Percentiles rank a stretch among this genome's conserved stretches.
Evolutionary conservation across 352 stramenopile genomes (phyloP).

Genomic region (Globisporangium cystogenes): DNA sequence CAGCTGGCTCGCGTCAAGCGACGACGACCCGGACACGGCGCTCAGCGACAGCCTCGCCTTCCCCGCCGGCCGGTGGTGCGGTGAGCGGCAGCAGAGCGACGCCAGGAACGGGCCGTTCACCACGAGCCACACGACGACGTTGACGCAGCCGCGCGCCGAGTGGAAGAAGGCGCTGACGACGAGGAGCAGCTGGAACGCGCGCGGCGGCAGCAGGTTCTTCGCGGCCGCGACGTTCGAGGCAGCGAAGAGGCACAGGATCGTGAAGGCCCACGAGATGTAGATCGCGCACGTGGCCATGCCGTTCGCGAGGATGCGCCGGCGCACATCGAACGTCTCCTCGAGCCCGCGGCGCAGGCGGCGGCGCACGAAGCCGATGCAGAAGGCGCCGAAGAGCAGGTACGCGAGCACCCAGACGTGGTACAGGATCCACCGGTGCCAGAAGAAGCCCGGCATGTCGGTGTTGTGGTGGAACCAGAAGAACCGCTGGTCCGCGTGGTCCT

Average conservation of each 20-base stretch:
- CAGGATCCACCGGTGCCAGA: constrained; percentile 77
- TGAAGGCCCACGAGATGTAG: constrained; percentile 82
- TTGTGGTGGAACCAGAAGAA: constrained; percentile 87
- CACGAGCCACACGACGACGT: constrained; percentile 84
- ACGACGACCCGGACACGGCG: constrained; percentile 8
- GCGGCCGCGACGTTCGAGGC: constrained; percentile 42
- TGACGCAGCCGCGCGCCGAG: constrained; percentile 65
- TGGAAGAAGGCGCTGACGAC: constrained; percentile 78
- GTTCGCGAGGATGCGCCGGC: constrained; percentile 67
- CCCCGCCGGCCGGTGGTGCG: no score
- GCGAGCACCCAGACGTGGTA: constrained; percentile 79
- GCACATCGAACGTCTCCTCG: constrained; percentile 84
- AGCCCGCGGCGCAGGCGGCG: constrained; percentile 64
- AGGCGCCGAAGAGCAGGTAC: constrained; percentile 69
- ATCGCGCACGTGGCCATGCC: constrained; percentile 76
- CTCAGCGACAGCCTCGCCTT: background rate
- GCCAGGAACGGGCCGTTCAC: constrained; percentile 65
- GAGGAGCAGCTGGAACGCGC: constrained; percentile 52
- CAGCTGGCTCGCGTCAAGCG: constrained; percentile 4
- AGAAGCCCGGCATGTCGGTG: constrained; percentile 67
- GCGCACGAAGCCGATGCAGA: constrained; percentile 74
- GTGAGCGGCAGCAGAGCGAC: constrained; percentile 18
- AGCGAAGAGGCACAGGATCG: constrained; percentile 65
- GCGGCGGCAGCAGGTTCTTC: constrained; percentile 29
- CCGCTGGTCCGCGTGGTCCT: constrained; percentile 23